A percentile compares a stretch with the other conserved stretches of the same genome.
phyloP scores from a whole-genome alignment of 2,329 filamentous ascomycete species.

The Xylariaceae sp. region DNA sequence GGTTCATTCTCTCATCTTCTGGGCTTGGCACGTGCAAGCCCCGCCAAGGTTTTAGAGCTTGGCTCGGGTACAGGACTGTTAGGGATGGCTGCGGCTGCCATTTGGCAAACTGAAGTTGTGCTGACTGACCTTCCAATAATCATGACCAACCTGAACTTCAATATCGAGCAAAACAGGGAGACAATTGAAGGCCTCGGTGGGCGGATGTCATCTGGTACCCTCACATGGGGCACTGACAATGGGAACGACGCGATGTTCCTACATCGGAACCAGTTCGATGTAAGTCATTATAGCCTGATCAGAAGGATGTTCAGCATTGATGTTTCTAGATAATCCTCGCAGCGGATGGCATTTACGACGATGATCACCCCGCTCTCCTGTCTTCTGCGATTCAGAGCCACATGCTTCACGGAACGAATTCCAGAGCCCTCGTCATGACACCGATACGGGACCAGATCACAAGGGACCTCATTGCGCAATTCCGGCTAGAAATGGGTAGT shows the following conservation, averaged over 20 bases:
- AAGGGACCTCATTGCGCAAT: conserved; percentile 55
- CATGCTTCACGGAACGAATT: conserved; percentile 51
- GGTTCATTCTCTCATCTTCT: conserved; percentile 45
- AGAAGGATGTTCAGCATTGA: conserved; percentile 6
- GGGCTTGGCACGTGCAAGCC: conserved; percentile 24
- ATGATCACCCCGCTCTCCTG: conserved; percentile 73
- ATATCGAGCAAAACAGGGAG: conserved; percentile 61
- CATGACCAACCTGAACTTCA: conserved; percentile 72
- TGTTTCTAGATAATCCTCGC: conserved; percentile 64
- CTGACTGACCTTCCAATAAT: conserved; percentile 86
- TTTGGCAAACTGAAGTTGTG: conserved; percentile 63
- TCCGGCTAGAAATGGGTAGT: conserved; percentile 57
- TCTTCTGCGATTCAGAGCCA: conserved; percentile 66
- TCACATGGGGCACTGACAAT: conserved; percentile 66
- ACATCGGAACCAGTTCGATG: conserved; percentile 48
- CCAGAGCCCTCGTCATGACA: conserved; percentile 74
- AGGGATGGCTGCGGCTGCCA: conserved; percentile 75
- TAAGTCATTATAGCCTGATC: conserved; percentile 21
- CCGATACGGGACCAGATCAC: conserved; percentile 71
- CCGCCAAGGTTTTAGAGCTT: conserved; percentile 62
- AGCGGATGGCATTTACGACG: conserved; percentile 83
- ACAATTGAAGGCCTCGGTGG: conserved; percentile 54
- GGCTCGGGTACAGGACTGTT: conserved; percentile 90
- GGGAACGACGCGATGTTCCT: conserved; percentile 44
- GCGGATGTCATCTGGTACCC: conserved; percentile 55